Evolutionary conservation across 768 basidiomycete species (phyloP).

Genomic region (Mycena kentingensis): DNA sequence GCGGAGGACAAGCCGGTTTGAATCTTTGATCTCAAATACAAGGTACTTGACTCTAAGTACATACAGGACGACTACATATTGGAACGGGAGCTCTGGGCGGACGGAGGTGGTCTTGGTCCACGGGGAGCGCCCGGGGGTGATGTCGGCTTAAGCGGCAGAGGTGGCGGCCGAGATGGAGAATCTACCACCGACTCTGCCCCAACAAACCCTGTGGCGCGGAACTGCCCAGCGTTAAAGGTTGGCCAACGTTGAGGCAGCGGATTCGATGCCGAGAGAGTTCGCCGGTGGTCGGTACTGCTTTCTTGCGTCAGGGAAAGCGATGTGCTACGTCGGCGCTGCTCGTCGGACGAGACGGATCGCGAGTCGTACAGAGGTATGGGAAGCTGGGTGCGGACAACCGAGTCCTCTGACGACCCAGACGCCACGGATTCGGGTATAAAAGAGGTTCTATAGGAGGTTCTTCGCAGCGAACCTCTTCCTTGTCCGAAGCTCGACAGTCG

Average conservation of each 20-base stretch:
- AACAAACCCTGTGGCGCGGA: constrained; percentile 16
- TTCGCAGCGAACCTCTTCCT: constrained; percentile 8
- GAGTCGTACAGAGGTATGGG: constrained; percentile 12
- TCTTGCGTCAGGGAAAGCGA: constrained; percentile 15
- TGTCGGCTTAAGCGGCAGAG: constrained; percentile 6
- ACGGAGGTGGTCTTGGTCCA: constrained; percentile 20
- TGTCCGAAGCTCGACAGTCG: constrained; percentile 17
- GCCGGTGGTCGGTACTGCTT: constrained; percentile 15
- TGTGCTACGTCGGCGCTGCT: constrained; percentile 14
- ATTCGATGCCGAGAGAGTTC: constrained; percentile 5
- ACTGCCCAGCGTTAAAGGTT: constrained; percentile 20
- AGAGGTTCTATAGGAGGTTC: constrained; percentile 19
- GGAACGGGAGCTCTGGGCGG: constrained; percentile 15
- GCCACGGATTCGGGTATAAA: constrained; percentile 5
- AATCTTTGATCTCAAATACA: background rate
- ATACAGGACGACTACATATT: background rate
- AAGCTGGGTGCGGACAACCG: background rate
- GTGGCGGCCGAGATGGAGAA: constrained; percentile 4
- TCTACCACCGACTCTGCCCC: constrained; percentile 7
- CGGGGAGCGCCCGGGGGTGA: constrained; percentile 10
- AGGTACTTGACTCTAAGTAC: background rate
- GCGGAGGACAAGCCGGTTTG: too few relatives aligned
- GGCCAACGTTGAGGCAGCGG: constrained; percentile 16
- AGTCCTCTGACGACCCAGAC: constrained; percentile 12
- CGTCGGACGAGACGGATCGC: constrained; percentile 12